These are phyloP conservation scores for Eucalyptus melliodora DNA, from an alignment of 345 rosid genomes.

Conservation along the genomic window DNA sequence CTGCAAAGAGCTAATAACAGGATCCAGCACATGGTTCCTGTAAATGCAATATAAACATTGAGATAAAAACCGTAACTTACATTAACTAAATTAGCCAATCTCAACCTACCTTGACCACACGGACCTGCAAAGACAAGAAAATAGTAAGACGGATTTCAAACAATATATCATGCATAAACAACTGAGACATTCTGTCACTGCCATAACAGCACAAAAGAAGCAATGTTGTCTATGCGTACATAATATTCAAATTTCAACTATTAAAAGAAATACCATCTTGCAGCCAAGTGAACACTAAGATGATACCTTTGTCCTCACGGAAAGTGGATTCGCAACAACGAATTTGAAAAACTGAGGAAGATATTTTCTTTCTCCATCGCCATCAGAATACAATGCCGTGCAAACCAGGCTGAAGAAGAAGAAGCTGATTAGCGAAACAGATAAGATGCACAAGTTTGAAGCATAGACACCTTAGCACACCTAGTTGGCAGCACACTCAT, in stretches of 20 bases:
- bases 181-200: neutral
- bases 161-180: neutral
- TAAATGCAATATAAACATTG: neutral
- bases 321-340: conserved; percentile 80
- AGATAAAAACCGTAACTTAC: conserved; percentile 5
- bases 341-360: conserved; percentile 98
- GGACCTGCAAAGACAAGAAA: conserved; percentile 52
- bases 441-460: neutral
- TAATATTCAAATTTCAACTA: neutral
- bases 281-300: neutral
- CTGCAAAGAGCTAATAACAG: neutral
- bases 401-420: conserved; percentile 65
- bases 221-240: neutral
- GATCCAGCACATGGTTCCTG: neutral
- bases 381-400: conserved; percentile 79
- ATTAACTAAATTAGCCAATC: conserved; percentile 4
- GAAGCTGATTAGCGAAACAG: neutral
- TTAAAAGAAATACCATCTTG: neutral
- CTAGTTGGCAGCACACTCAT: neutral
- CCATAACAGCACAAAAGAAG: neutral
- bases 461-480: neutral
- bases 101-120: conserved; percentile 73
- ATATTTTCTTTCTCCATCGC: conserved; percentile 84
- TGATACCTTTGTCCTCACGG: conserved; percentile 82
- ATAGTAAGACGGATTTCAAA: neutral